phyloP scores from a whole-genome alignment of 1,139 yeast genomes.

The Sugiyamaella xylanicola region DNA sequence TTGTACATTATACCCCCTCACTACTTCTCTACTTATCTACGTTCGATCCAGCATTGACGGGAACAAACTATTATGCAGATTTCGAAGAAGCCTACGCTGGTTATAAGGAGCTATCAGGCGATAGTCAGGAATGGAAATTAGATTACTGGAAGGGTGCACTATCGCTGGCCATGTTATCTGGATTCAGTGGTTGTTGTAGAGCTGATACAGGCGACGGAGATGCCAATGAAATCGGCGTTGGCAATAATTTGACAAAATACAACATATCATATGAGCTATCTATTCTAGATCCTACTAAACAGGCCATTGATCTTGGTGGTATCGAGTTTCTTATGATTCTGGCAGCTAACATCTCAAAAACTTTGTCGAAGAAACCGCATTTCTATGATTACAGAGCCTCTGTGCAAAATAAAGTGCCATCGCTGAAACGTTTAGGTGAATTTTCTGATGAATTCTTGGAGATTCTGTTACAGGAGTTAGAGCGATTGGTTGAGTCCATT shows the following conservation, averaged over 20 bases:
- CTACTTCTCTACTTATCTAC: constrained; percentile 36
- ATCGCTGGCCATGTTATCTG: constrained; percentile 60
- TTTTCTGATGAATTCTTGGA: constrained; percentile 30
- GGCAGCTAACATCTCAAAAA: constrained; percentile 61
- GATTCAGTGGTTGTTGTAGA: constrained; percentile 74
- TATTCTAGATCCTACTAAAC: constrained; percentile 50
- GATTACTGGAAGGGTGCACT: constrained; percentile 55
- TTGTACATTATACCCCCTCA: constrained; percentile 67
- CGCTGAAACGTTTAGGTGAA: constrained; percentile 26
- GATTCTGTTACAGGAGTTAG: constrained; percentile 31
- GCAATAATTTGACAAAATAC: constrained; percentile 1
- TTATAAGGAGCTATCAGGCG: constrained; percentile 8
- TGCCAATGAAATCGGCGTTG: background rate
- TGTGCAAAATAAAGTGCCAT: constrained; percentile 54
- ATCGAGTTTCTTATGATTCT: constrained; percentile 74
- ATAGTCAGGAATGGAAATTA: constrained; percentile 25
- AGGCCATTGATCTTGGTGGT: constrained; percentile 68
- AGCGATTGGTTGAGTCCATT: constrained; percentile 58
- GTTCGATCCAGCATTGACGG: constrained; percentile 28
- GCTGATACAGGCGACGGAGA: constrained; percentile 30
- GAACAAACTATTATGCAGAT: constrained; percentile 15
- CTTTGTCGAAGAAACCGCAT: constrained; percentile 39
- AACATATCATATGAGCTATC: constrained; percentile 41
- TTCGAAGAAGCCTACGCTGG: constrained; percentile 24
- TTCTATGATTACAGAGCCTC: constrained; percentile 63